Evolutionary conservation across 2,329 filamentous ascomycete species (phyloP).

Genomic region (Neonectria magnoliae): DNA sequence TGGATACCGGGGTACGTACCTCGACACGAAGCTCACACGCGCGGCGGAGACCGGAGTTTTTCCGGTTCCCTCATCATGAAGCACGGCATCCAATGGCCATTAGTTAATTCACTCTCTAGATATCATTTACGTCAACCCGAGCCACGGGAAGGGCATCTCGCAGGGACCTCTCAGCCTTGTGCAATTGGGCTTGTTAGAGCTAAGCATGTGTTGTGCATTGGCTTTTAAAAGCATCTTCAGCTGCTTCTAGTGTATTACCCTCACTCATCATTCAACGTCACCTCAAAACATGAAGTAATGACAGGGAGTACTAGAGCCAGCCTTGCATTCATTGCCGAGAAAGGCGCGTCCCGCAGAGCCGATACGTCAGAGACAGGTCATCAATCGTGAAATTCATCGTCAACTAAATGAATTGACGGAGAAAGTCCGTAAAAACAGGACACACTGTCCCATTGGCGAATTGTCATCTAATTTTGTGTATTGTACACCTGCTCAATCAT

Average conservation of each 20-base stretch:
- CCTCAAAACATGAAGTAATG: neutral
- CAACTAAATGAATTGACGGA: slow-evolving; percentile 11
- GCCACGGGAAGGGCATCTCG: neutral
- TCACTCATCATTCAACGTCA: neutral
- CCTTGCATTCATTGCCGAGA: neutral
- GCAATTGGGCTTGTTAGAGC: slow-evolving; percentile 9
- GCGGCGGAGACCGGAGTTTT: slow-evolving; percentile 33
- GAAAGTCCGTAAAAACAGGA: slow-evolving; percentile 17
- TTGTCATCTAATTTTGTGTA: slow-evolving; percentile 60
- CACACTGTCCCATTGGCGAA: slow-evolving; percentile 36
- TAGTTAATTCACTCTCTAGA: slow-evolving; percentile 25
- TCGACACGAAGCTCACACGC: slow-evolving; percentile 23
- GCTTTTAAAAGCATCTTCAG: neutral
- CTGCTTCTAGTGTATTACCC: neutral
- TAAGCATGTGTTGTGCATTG: neutral
- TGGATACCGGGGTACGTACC: slow-evolving; percentile 38
- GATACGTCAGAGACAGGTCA: neutral
- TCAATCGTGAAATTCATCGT: neutral
- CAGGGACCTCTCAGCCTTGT: neutral
- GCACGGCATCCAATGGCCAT: slow-evolving; percentile 29
- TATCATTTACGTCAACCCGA: slow-evolving; percentile 27
- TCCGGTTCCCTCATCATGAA: slow-evolving; percentile 25
- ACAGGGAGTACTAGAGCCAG: neutral
- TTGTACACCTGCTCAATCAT: slow-evolving; percentile 64
- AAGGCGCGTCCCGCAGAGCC: neutral